A percentile compares a stretch with the other conserved stretches of the same genome.
Conservation (phyloP, 2,329 filamentous ascomycete genomes). For the Fusarium pseudocircinatum region DNA sequence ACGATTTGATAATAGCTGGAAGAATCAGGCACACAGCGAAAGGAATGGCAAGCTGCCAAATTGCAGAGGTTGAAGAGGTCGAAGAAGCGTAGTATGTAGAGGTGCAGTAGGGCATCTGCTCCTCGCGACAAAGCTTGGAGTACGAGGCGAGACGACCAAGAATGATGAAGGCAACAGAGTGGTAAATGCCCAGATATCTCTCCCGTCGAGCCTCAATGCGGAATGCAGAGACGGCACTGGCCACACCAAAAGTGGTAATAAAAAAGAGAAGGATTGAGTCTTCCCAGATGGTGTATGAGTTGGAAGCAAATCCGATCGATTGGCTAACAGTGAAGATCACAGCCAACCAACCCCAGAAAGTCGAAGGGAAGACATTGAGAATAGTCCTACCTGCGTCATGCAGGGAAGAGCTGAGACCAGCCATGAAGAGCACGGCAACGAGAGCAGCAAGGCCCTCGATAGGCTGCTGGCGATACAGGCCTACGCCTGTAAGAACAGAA, state of each 20-base stretch:
- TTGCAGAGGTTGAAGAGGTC: slow-evolving; percentile 89
- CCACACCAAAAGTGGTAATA: slow-evolving; percentile 84
- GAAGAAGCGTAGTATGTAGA: slow-evolving; percentile 96
- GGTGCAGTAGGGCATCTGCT: slow-evolving; percentile 96
- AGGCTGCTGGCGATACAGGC: slow-evolving; percentile 47
- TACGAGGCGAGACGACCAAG: slow-evolving; percentile 84
- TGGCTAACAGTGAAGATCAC: slow-evolving; percentile 84
- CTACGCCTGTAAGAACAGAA: slow-evolving; percentile 42
- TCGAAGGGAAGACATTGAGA: slow-evolving; percentile 70
- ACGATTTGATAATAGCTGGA: slow-evolving; percentile 80
- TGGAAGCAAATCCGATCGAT: slow-evolving; percentile 93
- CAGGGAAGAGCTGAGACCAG: slow-evolving; percentile 56
- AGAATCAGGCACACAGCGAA: slow-evolving; percentile 77
- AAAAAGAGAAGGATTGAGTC: slow-evolving; percentile 95
- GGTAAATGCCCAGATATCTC: slow-evolving; percentile 80
- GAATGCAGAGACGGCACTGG: slow-evolving; percentile 79
- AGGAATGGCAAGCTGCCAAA: slow-evolving; percentile 87
- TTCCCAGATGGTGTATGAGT: slow-evolving; percentile 99
- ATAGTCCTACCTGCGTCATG: slow-evolving; percentile 56
- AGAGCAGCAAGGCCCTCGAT: slow-evolving; percentile 53
- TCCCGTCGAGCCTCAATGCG: slow-evolving; percentile 74
- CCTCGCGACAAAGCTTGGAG: slow-evolving; percentile 93
- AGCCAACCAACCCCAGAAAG: slow-evolving; percentile 88
- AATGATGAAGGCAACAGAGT: slow-evolving; percentile 84
- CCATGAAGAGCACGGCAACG: slow-evolving; percentile 46